A percentile compares a stretch with the other conserved stretches of the same genome.
phyloP scores from a whole-genome alignment of 352 stramenopile genomes.

The Pythium aquatile region DNA sequence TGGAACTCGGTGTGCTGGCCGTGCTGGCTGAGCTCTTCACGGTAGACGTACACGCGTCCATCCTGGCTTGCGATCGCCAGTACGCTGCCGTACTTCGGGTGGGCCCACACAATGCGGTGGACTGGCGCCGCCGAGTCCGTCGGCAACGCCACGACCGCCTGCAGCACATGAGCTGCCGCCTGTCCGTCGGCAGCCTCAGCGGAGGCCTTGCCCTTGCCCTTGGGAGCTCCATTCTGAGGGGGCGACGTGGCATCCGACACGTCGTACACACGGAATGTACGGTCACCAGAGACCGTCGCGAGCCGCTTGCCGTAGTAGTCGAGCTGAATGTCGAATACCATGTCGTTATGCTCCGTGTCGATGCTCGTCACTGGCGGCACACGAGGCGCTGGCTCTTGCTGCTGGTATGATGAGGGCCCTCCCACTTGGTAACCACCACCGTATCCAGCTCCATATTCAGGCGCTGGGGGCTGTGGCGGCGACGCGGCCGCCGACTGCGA shows the following conservation, averaged over 20 bases:
- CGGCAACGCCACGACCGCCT: slow-evolving; percentile 57
- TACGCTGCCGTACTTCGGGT: slow-evolving; percentile 83
- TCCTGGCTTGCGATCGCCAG: slow-evolving; percentile 77
- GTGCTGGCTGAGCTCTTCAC: slow-evolving; percentile 70
- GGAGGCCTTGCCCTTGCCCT: slow-evolving; percentile 15
- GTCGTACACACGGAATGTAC: slow-evolving; percentile 84
- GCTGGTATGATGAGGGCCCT: background rate
- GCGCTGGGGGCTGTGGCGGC: slow-evolving; percentile 2
- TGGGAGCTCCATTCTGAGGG: slow-evolving; percentile 5
- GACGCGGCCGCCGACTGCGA: slow-evolving; percentile 19
- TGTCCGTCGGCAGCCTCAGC: background rate
- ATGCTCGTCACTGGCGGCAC: slow-evolving; percentile 58
- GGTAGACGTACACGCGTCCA: slow-evolving; percentile 85
- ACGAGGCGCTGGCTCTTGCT: slow-evolving; percentile 22
- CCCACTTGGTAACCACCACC: slow-evolving; percentile 1
- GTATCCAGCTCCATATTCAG: background rate
- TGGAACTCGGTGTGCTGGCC: slow-evolving; percentile 60
- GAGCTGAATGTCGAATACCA: slow-evolving; percentile 89
- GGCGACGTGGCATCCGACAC: slow-evolving; percentile 52
- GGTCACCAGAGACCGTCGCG: slow-evolving; percentile 77
- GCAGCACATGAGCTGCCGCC: slow-evolving; percentile 36
- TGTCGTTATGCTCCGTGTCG: slow-evolving; percentile 87
- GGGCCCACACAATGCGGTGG: slow-evolving; percentile 80
- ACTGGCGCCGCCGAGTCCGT: slow-evolving; percentile 71
- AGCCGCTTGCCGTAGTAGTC: slow-evolving; percentile 88